A percentile compares a stretch with the other conserved stretches of the same genome.
These are phyloP conservation scores for Alternaria ethzedia DNA, from an alignment of 2,329 filamentous ascomycete genomes.

Conservation along the genomic window DNA sequence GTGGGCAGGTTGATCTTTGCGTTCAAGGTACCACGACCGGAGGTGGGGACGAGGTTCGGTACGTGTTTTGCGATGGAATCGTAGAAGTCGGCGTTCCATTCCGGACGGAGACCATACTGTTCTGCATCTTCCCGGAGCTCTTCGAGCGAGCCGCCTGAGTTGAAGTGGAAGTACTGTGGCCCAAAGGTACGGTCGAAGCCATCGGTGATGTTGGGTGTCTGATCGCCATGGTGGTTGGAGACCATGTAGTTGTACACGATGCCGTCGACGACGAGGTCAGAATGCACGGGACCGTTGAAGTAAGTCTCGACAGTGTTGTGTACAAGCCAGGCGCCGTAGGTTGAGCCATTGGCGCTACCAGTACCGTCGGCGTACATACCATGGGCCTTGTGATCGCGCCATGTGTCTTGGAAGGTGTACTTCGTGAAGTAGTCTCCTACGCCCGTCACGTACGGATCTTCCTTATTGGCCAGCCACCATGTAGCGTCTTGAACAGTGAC, in stretches of 20 bases:
- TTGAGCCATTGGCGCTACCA: slow-evolving; percentile 57
- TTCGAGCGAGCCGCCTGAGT: slow-evolving; percentile 56
- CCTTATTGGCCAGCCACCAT: slow-evolving; percentile 64
- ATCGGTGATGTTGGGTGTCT: slow-evolving; percentile 68
- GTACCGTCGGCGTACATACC: slow-evolving; percentile 62
- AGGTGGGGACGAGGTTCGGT: slow-evolving; percentile 64
- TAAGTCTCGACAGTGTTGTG: slow-evolving; percentile 70
- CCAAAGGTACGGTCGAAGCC: slow-evolving; percentile 72
- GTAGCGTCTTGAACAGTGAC: slow-evolving; percentile 68
- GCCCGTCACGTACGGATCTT: slow-evolving; percentile 63
- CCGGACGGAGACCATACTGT: slow-evolving; percentile 55
- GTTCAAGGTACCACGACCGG: slow-evolving; percentile 58
- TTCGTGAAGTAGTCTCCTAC: slow-evolving; percentile 70
- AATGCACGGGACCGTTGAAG: slow-evolving; percentile 67
- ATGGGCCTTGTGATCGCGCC: slow-evolving; percentile 65
- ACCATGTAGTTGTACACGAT: slow-evolving; percentile 68
- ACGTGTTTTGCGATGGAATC: slow-evolving; percentile 67
- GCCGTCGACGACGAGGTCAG: slow-evolving; percentile 68
- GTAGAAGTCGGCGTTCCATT: slow-evolving; percentile 66
- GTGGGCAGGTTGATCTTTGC: slow-evolving; percentile 60
- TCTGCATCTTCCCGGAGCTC: slow-evolving; percentile 61
- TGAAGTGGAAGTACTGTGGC: slow-evolving; percentile 69
- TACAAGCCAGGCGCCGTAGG: slow-evolving; percentile 68
- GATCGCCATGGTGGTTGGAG: slow-evolving; percentile 66
- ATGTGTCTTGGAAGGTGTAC: slow-evolving; percentile 66